Base-by-base conservation (phyloP, 306 rosid species). In the Chamaecrista fasciculata region DNA sequence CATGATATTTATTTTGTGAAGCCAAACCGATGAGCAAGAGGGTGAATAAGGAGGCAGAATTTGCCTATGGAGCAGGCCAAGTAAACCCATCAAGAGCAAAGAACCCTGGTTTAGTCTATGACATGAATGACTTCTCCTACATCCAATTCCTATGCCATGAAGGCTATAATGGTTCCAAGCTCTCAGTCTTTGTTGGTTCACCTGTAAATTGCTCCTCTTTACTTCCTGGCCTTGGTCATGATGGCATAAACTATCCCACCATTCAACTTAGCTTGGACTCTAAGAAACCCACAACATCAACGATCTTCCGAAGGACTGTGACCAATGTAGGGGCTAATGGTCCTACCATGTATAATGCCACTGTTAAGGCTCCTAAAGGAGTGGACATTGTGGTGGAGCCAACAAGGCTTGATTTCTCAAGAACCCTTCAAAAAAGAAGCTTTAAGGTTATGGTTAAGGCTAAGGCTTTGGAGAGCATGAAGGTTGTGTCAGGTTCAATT, bases 41-140 rank as follows among this genome's bases (percentile, higher is more conserved):
- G 56, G 55, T 74, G 16, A 81, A 82, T 66, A 25, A 15, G 0
- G 92, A 90, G 0, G 98, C 77, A 53, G 98, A 94, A 77, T 91
- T 91, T 26, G 87, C 86, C 9, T 94, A 75, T 6, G 96, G 99
- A 3, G 91, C 84, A n/a, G 97, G 99, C 10, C 96, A 85, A 80
- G 66, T 88, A 34, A 79, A 81, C 57, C 99, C 99, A 33, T 64
- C 79, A 25, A 82, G 79, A 73, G 92, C 96, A 15, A 37, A 60
- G 18, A 85, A 55, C 55, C 97, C 95, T 0, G 96, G 99, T 70
- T 57, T 91, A 78, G 62, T 94, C 67, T 94, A 91, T 24, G 99
- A 94, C 71, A 80, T 82, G 83, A 70, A 84, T 4, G 87, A 81
- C 31, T 63, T 88, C 60, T 73, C 69, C 6, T 94, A 91, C 70